Base-by-base conservation (phyloP, 2,329 filamentous ascomycete genomes). In the Colletotrichum lupini region DNA sequence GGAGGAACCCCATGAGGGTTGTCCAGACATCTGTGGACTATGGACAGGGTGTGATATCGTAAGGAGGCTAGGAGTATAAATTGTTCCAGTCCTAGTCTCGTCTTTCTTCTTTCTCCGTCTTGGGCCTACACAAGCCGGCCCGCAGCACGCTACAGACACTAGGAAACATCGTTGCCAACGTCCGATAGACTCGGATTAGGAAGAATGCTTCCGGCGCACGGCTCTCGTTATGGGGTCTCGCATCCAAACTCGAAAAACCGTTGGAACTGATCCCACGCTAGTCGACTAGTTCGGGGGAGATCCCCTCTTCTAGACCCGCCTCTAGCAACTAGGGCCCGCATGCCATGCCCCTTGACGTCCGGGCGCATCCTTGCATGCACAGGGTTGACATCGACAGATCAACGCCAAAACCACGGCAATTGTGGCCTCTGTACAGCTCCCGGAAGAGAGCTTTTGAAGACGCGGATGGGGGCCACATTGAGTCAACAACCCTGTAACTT, bases 401-500 rank as follows among this genome's bases (percentile, higher is more conserved):
- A 55, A 32, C 26, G 24, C 14, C 35, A 11, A 24, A 22, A 9
- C 19, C 67, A 28, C 67, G 67, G 56, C 67, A 66, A 35, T 70
- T 60, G 37, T 58, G 60, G 55, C 55, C 32, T 70, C 3, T 55
- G 46, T 16, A 16, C 26, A 32, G 26, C 16, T 32, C 30, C 46
- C 55, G 67, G 56, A 55, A 2, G 22, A 46, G n/a, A 22, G 52
- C 46, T n/a, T 12, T 37, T 5, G 11, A 37, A 24, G 16, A 49
- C 37, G 55, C 55, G 67, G 12, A 58, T 64, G 60, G 30, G 56
- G 42, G 8, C 49, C 35, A 26, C 16, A 0, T 26, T 30, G 71
- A 73, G 71, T 66, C 71, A 66, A 32, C 24, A 66, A 66, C 71
- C 67, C 67, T 71, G 71, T 19, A 56, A 57, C 35, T 3, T 32